Base-by-base conservation (phyloP, 148 eudicot species). In the Camellia lanceoleosa region DNA sequence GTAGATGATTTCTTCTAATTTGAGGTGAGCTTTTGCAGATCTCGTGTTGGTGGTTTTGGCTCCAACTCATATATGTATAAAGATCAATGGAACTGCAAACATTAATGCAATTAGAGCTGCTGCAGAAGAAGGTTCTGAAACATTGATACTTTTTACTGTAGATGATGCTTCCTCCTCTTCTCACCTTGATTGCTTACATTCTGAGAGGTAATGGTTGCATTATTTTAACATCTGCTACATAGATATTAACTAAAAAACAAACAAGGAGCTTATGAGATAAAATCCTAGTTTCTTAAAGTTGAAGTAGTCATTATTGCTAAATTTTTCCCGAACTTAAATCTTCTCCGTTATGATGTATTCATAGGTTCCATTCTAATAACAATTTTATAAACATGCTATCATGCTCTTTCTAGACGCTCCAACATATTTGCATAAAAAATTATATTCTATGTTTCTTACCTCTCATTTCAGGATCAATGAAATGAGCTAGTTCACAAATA, bases 1-100 rank as follows among this genome's bases (percentile, higher is more conserved):
- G 38, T 16, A 41, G 2, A 3, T 49, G 20, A 1, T 23, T 5
- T 42, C 20, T 74, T 46, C 14, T 49, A 70, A 65, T 59, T 51
- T 42, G 15, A 68, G 14, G 18, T 1, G 14, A 12, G 63, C 38
- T 72, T 78, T 62, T 82, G 87, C 89, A 94, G 98, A 85, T 94
- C 65, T 94, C 98, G 98, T 83, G 92, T 94, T 78, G 98, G 98
- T 73, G 92, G 94, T 78, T 94, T 94, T 89, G 98, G 98, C 77
- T 92, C 98, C 64, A 94, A 90, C 80, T 80, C 98, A 64, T 56
- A 81, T 77, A 94, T 94, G 98, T 94, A 94, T 84, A 94, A n/a
- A 90, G 73, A 87, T 92, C 83, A 94, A 94, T 85, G 98, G 98
- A 61, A 89, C 94, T 80, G 98, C 96, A 77, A 94, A 94, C 78